These are phyloP conservation scores for Fibroporia radiculosa DNA, from an alignment of 768 basidiomycete genomes.

Conservation along the genomic window DNA sequence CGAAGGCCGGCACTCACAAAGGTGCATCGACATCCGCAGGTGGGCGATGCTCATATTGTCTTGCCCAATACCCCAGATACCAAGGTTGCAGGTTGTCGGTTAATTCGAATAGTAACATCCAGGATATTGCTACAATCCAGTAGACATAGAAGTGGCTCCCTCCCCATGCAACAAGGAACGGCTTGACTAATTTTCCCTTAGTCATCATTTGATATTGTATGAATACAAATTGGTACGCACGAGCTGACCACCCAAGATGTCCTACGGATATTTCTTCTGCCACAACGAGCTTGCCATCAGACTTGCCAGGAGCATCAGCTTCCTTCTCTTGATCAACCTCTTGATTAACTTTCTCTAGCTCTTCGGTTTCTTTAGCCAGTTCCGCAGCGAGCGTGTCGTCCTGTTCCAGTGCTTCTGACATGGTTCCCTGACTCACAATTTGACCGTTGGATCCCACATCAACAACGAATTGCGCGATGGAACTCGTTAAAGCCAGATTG, in stretches of 20 bases:
- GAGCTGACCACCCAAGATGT: constrained; percentile 27
- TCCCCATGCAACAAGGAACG: constrained; percentile 20
- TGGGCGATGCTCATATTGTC: constrained; percentile 23
- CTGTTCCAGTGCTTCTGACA: constrained; percentile 7
- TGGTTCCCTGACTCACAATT: constrained; percentile 7
- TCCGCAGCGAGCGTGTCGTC: constrained; percentile 21
- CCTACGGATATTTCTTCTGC: constrained; percentile 30
- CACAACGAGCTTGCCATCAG: constrained; percentile 26
- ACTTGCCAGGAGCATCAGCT: constrained; percentile 9
- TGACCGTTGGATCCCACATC: constrained; percentile 10
- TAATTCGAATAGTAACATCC: constrained; percentile 12
- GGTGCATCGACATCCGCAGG: constrained; percentile 22
- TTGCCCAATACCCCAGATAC: constrained; percentile 30
- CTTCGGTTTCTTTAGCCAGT: constrained; percentile 16
- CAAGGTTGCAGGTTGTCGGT: constrained; percentile 22
- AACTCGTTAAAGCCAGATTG: constrained; percentile 11
- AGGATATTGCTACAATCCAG: constrained; percentile 21
- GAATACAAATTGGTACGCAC: constrained; percentile 17
- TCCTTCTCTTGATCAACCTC: constrained; percentile 15
- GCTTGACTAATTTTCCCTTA: constrained; percentile 16
- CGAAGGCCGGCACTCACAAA: constrained; percentile 26
- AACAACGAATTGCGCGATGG: constrained; percentile 16
- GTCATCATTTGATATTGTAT: background rate
- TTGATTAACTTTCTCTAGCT: constrained; percentile 13
- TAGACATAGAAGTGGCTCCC: constrained; percentile 23